A percentile compares a stretch with the other conserved stretches of the same genome.
These are phyloP conservation scores for Phytopythium mirpurense DNA, from an alignment of 352 stramenopile genomes.

Conservation along the genomic window DNA sequence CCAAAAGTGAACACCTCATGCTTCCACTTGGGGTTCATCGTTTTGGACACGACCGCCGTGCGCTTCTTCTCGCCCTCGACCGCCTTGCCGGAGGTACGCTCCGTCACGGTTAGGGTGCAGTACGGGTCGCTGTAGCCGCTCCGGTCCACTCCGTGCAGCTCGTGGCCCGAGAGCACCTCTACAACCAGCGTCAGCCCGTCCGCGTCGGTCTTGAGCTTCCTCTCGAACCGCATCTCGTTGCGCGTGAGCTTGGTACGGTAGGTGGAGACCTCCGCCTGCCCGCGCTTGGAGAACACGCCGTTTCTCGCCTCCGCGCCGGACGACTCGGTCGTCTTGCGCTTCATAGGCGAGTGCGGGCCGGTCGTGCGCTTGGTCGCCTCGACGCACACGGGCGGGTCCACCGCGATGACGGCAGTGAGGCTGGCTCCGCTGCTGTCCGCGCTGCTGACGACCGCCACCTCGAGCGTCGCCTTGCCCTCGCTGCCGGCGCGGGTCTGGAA, in stretches of 20 bases:
- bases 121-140: conserved; percentile 74
- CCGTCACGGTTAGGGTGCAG: conserved; percentile 56
- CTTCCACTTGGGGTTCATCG: conserved; percentile 64
- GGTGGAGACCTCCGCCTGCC: conserved; percentile 49
- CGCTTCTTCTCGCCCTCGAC: conserved; percentile 68
- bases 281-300: conserved; percentile 40
- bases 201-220: conserved; percentile 17
- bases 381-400: conserved; percentile 47
- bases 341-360: conserved; percentile 34
- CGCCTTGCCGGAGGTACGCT: conserved; percentile 34
- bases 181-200: conserved; percentile 42
- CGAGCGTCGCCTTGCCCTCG: conserved; percentile 54
- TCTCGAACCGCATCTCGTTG: conserved; percentile 59
- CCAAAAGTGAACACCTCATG: conserved; percentile 61
- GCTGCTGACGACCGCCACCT: conserved; percentile 46
- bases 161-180: conserved; percentile 54
- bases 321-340: conserved; percentile 34
- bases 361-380: conserved; percentile 50
- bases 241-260: conserved; percentile 44
- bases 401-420: conserved; percentile 58
- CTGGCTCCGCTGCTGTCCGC: conserved; percentile 28
- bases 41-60: conserved; percentile 59
- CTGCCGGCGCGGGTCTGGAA: conserved; percentile 49
- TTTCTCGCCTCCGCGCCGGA: conserved; percentile 35
- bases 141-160: conserved; percentile 45